phyloP scores from a whole-genome alignment of 1,284 basidiomycete species.

The Tilletia setariae region DNA sequence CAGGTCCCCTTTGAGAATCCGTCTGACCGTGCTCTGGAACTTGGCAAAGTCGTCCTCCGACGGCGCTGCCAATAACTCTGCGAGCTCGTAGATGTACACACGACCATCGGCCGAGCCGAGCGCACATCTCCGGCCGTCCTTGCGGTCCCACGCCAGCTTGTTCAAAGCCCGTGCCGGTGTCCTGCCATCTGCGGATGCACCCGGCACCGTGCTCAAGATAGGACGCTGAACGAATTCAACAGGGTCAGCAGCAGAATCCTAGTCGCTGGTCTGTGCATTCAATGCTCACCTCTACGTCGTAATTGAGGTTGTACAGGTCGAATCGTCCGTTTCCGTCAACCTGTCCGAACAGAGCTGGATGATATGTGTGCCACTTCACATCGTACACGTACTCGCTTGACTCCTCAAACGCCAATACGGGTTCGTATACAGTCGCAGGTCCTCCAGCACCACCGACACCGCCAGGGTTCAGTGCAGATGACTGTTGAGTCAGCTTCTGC shows the following conservation, averaged over 20 bases:
- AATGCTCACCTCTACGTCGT: constrained; percentile 75
- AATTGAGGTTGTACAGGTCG: constrained; percentile 93
- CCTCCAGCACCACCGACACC: constrained; percentile 7
- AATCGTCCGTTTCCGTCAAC: constrained; percentile 93
- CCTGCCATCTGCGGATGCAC: constrained; percentile 5
- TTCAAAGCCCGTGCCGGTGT: constrained; percentile 69
- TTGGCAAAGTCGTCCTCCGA: constrained; percentile 36
- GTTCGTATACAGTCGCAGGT: background rate
- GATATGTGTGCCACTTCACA: constrained; percentile 91
- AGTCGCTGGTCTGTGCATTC: background rate
- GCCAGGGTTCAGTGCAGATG: constrained; percentile 10
- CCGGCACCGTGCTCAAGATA: constrained; percentile 15
- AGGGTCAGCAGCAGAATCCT: background rate
- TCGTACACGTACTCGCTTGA: constrained; percentile 98
- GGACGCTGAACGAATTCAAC: constrained; percentile 33
- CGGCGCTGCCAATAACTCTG: constrained; percentile 26
- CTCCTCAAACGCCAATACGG: constrained; percentile 73
- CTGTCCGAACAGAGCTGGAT: constrained; percentile 87
- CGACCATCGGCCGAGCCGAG: constrained; percentile 87
- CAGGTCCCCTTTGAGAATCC: constrained; percentile 1
- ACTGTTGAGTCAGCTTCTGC: constrained; percentile 13
- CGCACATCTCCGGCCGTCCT: constrained; percentile 77
- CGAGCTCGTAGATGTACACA: constrained; percentile 75
- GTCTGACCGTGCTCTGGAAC: constrained; percentile 32
- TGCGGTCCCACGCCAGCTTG: constrained; percentile 88